Percentiles rank a stretch among this genome's conserved stretches.
phyloP scores from a whole-genome alignment of 768 basidiomycete genomes.

The Nevesoporus exiguus region DNA sequence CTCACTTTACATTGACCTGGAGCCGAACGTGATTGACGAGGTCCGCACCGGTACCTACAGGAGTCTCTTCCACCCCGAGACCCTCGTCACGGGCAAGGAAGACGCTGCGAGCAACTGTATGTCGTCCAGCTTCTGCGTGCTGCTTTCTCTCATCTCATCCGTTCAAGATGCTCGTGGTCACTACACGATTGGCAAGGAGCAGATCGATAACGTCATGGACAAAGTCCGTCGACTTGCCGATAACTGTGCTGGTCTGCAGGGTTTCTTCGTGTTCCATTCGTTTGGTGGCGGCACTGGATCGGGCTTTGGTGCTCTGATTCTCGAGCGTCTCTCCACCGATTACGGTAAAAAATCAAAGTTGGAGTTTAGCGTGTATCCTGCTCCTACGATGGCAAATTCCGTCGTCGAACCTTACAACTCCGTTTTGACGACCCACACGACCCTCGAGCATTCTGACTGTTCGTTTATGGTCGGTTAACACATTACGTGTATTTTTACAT shows the following conservation, averaged over 20 bases:
- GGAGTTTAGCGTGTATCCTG: conserved; percentile 96
- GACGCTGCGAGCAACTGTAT: conserved; percentile 99
- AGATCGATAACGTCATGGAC: conserved; percentile 95
- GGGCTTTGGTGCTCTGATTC: conserved; percentile 93
- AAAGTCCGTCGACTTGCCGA: conserved; percentile 92
- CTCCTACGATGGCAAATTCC: conserved; percentile 88
- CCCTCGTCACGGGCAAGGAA: conserved; percentile 97
- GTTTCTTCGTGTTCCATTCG: conserved; percentile 99
- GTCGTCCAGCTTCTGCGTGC: conserved; percentile 13
- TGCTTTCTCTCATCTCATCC: conserved; percentile 3
- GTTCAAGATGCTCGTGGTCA: conserved; percentile 89
- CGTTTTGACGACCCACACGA: conserved; percentile 95
- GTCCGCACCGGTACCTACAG: conserved; percentile 94
- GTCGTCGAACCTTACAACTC: conserved; percentile 99
- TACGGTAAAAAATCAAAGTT: conserved; percentile 99
- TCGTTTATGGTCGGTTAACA: conserved; percentile 83
- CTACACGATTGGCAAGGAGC: conserved; percentile 97
- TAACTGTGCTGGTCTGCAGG: conserved; percentile 95
- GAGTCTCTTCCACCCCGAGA: conserved; percentile 98
- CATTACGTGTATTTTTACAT: conserved; percentile 2
- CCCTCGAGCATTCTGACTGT: conserved; percentile 97
- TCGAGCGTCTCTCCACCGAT: conserved; percentile 93
- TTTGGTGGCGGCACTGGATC: conserved; percentile 99
- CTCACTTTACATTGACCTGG: conserved; percentile 94
- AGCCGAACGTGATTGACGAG: conserved; percentile 97